Evolutionary conservation across 2,329 filamentous ascomycete genomes (phyloP), one percentile per base, ranked within the genome.

Genomic region (Chaetomium sp.): DNA sequence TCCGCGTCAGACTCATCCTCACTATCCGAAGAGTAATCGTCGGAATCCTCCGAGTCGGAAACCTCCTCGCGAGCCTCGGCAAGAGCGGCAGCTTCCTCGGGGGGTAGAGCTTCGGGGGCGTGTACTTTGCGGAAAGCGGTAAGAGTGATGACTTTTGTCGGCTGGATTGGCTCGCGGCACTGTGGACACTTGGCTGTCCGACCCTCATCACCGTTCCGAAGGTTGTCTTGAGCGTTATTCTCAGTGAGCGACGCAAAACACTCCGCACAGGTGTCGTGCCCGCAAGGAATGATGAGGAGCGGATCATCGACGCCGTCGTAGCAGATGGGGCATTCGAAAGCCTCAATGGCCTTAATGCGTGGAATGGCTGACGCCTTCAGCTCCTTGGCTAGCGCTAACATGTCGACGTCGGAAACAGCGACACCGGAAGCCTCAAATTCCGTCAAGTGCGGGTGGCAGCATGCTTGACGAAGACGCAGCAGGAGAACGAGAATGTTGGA

Each of bases 251-350:
- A 82, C 5, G 82, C 78, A 58, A 94, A 84, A 67, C 91, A 96
- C 59, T 91, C 86, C 1, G 79, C 74, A 69, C 91, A 96, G 32
- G 84, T 84, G 57, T 86, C 82, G 66, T 96, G 91, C 1, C 91
- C 91, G 65, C 91, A 96, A 1, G 89, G 89, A 51, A 89, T 77
- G 68, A 91, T 86, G 60, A 95, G 88, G 3, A 81, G 81, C 0
- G 89, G 88, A 59, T 91, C 91, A 11, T 80, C 76, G 6, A 86
- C 82, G 2, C 77, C 84, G 64, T 96, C 91, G 56, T 88, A 85
- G 68, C 91, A 96, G 19, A 94, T 84, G 0, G 88, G 88, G 65
- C 91, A 95, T 67, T 91, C 86, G 49, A 92, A 89, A 2, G 76
- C 79, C 1, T 83, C 76, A 1, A 69, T 67, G 1, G 66, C 67